A percentile compares a stretch with the other conserved stretches of the same genome.
Conservation (phyloP, 192 early-diverging fungal species). For the Entophlyctis luteolus region DNA sequence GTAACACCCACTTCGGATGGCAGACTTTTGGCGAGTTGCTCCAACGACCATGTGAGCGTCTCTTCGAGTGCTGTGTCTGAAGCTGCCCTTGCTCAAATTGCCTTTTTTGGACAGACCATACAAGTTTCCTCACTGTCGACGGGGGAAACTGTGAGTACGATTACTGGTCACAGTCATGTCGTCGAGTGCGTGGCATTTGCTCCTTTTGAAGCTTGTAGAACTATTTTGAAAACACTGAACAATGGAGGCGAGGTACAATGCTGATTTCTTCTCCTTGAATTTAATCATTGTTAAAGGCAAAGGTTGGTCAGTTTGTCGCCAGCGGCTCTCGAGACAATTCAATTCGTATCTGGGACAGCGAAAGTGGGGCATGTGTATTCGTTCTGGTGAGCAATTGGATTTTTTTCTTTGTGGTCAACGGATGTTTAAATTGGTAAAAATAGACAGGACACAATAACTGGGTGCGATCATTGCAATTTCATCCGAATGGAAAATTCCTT, state of each 20-base stretch:
- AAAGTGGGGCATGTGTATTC: constrained; percentile 63
- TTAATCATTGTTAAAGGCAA: neutral
- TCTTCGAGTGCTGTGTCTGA: neutral
- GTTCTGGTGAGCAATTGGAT: constrained; percentile 59
- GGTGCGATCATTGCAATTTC: constrained; percentile 81
- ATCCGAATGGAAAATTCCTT: constrained; percentile 78
- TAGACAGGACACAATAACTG: constrained; percentile 89
- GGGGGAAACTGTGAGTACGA: constrained; percentile 72
- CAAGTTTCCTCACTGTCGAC: constrained; percentile 71
- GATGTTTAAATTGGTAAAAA: neutral
- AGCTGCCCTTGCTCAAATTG: neutral
- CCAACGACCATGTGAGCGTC: neutral
- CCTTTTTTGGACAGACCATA: constrained; percentile 57
- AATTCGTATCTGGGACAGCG: constrained; percentile 79
- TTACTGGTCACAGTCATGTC: constrained; percentile 92
- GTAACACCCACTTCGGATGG: constrained; percentile 80
- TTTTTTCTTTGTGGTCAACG: neutral
- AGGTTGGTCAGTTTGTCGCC: constrained; percentile 61
- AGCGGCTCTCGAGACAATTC: constrained; percentile 90
- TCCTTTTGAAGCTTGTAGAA: constrained; percentile 57
- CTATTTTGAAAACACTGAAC: constrained; percentile 65
- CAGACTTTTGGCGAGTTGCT: constrained; percentile 37
- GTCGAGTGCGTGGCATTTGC: constrained; percentile 88
- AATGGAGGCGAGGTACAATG: constrained; percentile 51
- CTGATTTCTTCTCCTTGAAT: neutral